Percentiles rank a stretch among this genome's conserved stretches.
Conservation (phyloP, 2,329 filamentous ascomycete genomes). For the Cercospora canescens region DNA sequence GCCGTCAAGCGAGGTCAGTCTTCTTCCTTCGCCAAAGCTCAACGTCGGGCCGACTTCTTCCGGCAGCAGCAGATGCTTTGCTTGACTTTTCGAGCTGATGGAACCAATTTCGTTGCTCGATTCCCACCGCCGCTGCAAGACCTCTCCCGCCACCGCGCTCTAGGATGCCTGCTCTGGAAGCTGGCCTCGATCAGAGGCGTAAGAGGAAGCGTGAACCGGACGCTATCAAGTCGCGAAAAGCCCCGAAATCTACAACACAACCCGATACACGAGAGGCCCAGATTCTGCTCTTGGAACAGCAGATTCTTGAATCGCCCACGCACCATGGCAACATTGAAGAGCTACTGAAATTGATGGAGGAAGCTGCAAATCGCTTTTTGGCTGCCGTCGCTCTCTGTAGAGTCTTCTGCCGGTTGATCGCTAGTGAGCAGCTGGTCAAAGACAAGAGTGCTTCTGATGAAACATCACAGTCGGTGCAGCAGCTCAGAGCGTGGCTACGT, state of each 20-base stretch:
- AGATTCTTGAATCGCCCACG: constrained; percentile 81
- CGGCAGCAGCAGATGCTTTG: constrained; percentile 3
- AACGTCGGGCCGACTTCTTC: constrained; percentile 10
- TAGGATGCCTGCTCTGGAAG: constrained; percentile 39
- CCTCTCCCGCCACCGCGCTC: background rate
- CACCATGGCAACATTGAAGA: constrained; percentile 88
- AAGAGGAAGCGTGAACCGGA: constrained; percentile 46
- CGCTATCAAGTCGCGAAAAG: constrained; percentile 35
- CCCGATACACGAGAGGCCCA: constrained; percentile 44
- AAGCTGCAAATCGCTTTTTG: constrained; percentile 56
- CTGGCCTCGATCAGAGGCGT: constrained; percentile 33
- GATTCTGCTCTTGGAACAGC: constrained; percentile 74
- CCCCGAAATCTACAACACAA: constrained; percentile 40
- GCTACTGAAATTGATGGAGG: constrained; percentile 59
- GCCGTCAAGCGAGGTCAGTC: background rate
- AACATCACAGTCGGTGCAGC: constrained; percentile 71
- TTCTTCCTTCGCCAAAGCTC: background rate
- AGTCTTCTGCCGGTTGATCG: constrained; percentile 79
- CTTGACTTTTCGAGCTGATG: background rate
- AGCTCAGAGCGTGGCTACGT: constrained; percentile 73
- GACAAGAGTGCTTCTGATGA: constrained; percentile 68
- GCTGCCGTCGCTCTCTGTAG: constrained; percentile 81
- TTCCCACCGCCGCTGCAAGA: background rate
- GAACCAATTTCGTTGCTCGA: constrained; percentile 1
- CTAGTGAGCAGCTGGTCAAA: constrained; percentile 68